A percentile compares a stretch with the other conserved stretches of the same genome.
Evolutionary conservation across 2,329 filamentous ascomycete species (phyloP).

Genomic region (Fusarium redolens): DNA sequence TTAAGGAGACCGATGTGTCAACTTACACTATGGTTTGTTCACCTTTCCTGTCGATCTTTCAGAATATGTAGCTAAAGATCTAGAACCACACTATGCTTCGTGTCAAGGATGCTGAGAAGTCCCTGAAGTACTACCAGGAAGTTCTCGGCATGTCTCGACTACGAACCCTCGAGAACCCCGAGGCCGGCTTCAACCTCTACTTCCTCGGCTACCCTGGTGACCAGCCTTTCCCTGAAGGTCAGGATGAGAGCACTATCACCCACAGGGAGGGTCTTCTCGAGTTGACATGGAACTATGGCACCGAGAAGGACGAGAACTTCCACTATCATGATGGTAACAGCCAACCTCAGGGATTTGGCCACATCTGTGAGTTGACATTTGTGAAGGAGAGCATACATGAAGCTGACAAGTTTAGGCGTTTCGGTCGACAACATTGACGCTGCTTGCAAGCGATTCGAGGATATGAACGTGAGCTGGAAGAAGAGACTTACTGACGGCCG

Average conservation of each 20-base stretch:
- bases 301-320: conserved; percentile 86
- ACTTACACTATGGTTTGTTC: conserved; percentile 76
- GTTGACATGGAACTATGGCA: conserved; percentile 86
- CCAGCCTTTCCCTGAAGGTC: conserved; percentile 61
- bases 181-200: conserved; percentile 86
- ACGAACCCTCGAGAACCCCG: conserved; percentile 75
- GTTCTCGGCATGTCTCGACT: conserved; percentile 88
- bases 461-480: conserved; percentile 87
- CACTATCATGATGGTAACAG: conserved; percentile 93
- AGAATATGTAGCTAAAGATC: conserved; percentile 4
- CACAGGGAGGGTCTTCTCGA: conserved; percentile 87
- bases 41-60: neutral
- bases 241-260: conserved; percentile 62
- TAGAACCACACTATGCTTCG: conserved; percentile 95
- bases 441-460: conserved; percentile 88
- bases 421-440: conserved; percentile 89
- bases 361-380: conserved; percentile 75
- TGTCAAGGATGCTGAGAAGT: conserved; percentile 83
- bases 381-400: neutral
- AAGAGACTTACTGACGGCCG: conserved; percentile 91
- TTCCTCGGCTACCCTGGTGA: conserved; percentile 83
- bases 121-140: conserved; percentile 84
- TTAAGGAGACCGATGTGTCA: conserved; percentile 76
- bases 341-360: conserved; percentile 92
- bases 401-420: conserved; percentile 66